Conservation (phyloP, 2,329 filamentous ascomycete genomes). For the Fusarium albidum region DNA sequence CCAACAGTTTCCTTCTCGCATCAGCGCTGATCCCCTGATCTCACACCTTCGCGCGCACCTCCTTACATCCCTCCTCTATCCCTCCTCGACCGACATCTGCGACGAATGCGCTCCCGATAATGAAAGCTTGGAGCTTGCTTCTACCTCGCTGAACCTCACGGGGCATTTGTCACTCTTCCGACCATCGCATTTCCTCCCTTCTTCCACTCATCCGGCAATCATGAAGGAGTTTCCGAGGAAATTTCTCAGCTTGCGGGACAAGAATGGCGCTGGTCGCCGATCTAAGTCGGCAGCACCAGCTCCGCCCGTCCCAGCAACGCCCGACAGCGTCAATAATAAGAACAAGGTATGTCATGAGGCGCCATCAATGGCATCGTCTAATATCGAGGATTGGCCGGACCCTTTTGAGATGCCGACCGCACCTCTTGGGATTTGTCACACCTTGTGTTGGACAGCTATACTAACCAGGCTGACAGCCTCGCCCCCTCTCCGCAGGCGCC, state of each 20-base stretch:
- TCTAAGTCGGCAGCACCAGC: slow-evolving; percentile 64
- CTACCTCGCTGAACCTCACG: slow-evolving; percentile 45
- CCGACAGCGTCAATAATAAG: slow-evolving; percentile 20
- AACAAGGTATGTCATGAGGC: slow-evolving; percentile 56
- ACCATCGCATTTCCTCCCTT: slow-evolving; percentile 1
- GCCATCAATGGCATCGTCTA: not conserved
- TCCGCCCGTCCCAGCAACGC: slow-evolving; percentile 51
- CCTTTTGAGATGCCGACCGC: not conserved
- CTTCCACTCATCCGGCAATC: slow-evolving; percentile 37
- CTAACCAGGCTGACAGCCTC: slow-evolving; percentile 50
- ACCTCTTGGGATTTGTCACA: not conserved
- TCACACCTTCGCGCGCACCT: slow-evolving; percentile 13
- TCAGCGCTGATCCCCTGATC: slow-evolving; percentile 10
- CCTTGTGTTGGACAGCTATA: not conserved
- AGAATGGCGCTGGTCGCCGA: slow-evolving; percentile 61
- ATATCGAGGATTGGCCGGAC: not conserved
- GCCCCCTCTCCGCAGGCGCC: slow-evolving; percentile 62
- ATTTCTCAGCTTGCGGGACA: slow-evolving; percentile 77
- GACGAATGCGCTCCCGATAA: slow-evolving; percentile 40
- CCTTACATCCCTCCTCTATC: slow-evolving; percentile 29
- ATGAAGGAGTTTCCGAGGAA: slow-evolving; percentile 69
- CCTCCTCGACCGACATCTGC: slow-evolving; percentile 20
- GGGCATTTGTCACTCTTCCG: slow-evolving; percentile 29
- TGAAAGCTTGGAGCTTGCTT: slow-evolving; percentile 41
- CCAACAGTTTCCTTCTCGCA: not conserved